Evolutionary conservation across 768 basidiomycete genomes (phyloP), one percentile per base, ranked within the genome.

Genomic region (Podaxis pistillaris): DNA sequence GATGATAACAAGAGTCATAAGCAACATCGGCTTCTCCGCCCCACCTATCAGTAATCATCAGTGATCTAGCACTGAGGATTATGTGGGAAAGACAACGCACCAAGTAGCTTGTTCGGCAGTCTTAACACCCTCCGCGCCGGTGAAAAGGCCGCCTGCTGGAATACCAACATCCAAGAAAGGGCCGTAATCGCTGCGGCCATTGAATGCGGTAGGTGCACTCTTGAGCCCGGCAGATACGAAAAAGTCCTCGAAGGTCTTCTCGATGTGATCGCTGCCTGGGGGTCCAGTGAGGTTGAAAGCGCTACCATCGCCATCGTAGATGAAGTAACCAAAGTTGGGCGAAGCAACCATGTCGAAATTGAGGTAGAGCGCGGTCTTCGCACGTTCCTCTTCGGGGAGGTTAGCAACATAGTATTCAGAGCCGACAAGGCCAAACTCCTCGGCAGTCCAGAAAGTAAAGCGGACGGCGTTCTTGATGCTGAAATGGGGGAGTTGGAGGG

Each of bases 311-410:
- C 71, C 73, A 56, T 73, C 71, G 59, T 72, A 71, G 63, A 73
- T 68, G 58, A 70, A 70, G 63, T 69, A 67, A 8, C 64, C 70
- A 52, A 58, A 70, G 60, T 75, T 75, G 44, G 73, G 70, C 11
- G 73, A 73, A n/a, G 74, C 74, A 36, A 72, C 69, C 74, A 75
- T 75, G 63, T 75, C 74, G 58, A 75, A 71, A 68, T 75, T 74
- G 65, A 74, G 72, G 63, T 75, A 73, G 19, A 73, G 69, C n/a
- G 71, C 72, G 28, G 74, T 71, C 56, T 73, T 73, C 13, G 66
- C 53, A 8, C 66, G 66, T 53, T 74, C 71, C 4, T 61, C 65
- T 4, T 63, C 64, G 33, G 72, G 49, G 15, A 75, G 68, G 62
- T 60, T 64, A 26, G 69, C 65, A 46, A 73, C 69, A 63, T 75